Percentiles rank a stretch among this genome's conserved stretches.
Evolutionary conservation across 163 green algal species (phyloP).

Genomic region (Prototheca cutis): DNA sequence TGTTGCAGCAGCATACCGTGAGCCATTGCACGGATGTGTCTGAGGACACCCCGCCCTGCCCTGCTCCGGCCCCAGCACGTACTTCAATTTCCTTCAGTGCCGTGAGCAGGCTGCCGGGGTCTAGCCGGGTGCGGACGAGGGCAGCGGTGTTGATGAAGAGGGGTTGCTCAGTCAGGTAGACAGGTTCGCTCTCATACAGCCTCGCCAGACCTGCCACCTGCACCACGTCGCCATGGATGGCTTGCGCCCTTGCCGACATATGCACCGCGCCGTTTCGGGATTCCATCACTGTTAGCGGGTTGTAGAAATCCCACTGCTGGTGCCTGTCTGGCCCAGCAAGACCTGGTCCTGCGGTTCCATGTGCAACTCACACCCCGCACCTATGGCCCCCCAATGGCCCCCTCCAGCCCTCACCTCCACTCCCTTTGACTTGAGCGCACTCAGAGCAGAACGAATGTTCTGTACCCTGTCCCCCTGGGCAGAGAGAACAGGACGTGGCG

Average conservation of each 20-base stretch:
- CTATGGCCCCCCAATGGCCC: neutral
- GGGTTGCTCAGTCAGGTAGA: slow-evolving; percentile 76
- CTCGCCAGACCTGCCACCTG: slow-evolving; percentile 31
- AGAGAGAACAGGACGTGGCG: too few relatives aligned
- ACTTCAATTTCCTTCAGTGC: slow-evolving; percentile 71
- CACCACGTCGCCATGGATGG: too few relatives aligned
- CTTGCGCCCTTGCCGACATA: too few relatives aligned
- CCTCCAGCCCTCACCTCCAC: neutral
- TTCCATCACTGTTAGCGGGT: too few relatives aligned
- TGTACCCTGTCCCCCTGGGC: slow-evolving; percentile 28
- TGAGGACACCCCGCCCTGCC: too few relatives aligned
- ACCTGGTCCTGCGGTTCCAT: too few relatives aligned
- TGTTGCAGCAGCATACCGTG: too few relatives aligned
- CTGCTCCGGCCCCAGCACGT: too few relatives aligned
- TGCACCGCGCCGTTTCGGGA: too few relatives aligned
- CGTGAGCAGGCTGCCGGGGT: slow-evolving; percentile 49
- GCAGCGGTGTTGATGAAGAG: slow-evolving; percentile 82
- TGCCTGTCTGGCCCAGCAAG: too few relatives aligned
- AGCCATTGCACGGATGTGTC: neutral
- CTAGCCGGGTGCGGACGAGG: slow-evolving; percentile 42
- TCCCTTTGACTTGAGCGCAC: slow-evolving; percentile 15
- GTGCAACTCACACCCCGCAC: too few relatives aligned
- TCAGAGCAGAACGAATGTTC: slow-evolving; percentile 24
- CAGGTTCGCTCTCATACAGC: slow-evolving; percentile 68
- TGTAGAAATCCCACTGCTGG: too few relatives aligned